phyloP scores from a whole-genome alignment of 305 asterid genomes.

The Solanum aculeatissimum region DNA sequence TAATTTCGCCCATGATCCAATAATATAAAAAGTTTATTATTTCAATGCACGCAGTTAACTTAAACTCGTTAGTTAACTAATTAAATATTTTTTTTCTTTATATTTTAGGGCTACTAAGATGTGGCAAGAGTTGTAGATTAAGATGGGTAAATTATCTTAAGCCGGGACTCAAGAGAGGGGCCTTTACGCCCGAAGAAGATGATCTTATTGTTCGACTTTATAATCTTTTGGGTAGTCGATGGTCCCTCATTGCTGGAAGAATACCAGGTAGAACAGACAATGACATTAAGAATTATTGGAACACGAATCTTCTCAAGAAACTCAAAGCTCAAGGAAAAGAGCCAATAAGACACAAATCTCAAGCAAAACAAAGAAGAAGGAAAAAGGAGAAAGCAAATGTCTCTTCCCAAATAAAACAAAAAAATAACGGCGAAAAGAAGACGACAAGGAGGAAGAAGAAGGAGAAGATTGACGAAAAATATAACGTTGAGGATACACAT shows the following conservation, averaged over 20 bases:
- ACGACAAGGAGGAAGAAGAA: not conserved
- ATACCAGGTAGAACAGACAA: not conserved
- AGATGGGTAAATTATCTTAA: not conserved
- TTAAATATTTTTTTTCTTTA: not conserved
- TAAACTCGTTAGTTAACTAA: not conserved
- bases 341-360: not conserved
- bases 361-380: not conserved
- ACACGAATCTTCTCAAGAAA: not conserved
- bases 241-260: slow-evolving; percentile 6
- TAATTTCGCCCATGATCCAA: not conserved
- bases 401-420: not conserved
- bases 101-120: not conserved
- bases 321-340: not conserved
- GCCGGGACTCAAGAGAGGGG: not conserved
- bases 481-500: not conserved
- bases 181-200: not conserved
- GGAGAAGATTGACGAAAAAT: not conserved
- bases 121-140: slow-evolving; percentile 4
- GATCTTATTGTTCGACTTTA: not conserved
- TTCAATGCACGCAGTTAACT: not conserved
- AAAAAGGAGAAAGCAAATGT: not conserved
- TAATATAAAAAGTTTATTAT: not conserved
- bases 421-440: not conserved
- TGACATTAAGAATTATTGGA: slow-evolving; percentile 1
- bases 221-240: slow-evolving; percentile 1